phyloP scores from a whole-genome alignment of 2,329 filamentous ascomycete species.

The Hysterium pulicare region DNA sequence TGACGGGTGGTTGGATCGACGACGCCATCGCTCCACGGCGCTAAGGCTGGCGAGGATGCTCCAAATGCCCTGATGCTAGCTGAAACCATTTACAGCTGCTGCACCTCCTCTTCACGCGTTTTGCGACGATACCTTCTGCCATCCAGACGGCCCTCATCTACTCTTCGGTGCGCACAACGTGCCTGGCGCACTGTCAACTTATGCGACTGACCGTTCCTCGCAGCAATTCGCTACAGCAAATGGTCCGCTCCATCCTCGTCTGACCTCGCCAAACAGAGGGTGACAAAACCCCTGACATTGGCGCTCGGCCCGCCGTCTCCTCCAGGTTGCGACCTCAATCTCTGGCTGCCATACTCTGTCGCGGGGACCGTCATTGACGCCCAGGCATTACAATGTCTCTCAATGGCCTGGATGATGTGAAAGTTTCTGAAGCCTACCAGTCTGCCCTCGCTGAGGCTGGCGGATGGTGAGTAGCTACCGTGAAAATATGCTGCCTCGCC shows the following conservation, averaged over 20 bases:
- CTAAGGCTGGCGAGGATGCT: too few species aligned
- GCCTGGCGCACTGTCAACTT: conserved; percentile 8
- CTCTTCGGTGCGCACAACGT: background rate
- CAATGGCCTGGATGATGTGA: conserved; percentile 83
- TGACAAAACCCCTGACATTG: conserved; percentile 7
- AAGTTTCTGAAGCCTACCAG: conserved; percentile 82
- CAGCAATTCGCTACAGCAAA: conserved; percentile 3
- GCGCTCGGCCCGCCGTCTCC: conserved; percentile 5
- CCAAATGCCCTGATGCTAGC: too few species aligned
- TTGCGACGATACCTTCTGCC: too few species aligned
- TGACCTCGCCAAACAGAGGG: conserved; percentile 3
- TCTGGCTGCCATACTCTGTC: conserved; percentile 4
- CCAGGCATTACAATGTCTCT: conserved; percentile 68
- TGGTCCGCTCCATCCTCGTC: conserved; percentile 11
- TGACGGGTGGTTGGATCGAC: too few species aligned
- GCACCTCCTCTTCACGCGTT: too few species aligned
- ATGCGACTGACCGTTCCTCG: background rate
- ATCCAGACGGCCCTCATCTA: too few species aligned
- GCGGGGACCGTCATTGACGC: conserved; percentile 4
- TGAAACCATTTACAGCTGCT: too few species aligned
- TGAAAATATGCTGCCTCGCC: conserved; percentile 7
- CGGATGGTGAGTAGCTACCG: conserved; percentile 72
- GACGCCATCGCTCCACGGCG: too few species aligned
- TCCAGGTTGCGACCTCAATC: conserved; percentile 4
- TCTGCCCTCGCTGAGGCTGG: conserved; percentile 75